These are phyloP conservation scores for Saccharomycopsis hybrid DNA, from an alignment of 1,139 yeast species.

Conservation along the genomic window DNA sequence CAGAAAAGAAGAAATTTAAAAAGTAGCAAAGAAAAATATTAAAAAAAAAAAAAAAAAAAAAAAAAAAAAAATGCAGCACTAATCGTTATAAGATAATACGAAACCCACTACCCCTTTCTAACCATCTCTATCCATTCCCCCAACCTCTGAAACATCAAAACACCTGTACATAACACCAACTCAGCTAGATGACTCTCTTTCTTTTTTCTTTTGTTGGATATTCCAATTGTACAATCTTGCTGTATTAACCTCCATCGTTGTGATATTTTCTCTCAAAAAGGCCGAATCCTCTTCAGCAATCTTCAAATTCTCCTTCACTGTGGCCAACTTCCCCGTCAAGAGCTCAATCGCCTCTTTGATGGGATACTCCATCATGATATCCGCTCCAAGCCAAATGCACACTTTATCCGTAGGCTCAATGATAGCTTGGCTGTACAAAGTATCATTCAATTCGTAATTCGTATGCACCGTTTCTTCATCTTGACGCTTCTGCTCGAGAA, in stretches of 20 bases:
- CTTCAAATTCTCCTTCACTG: conserved; percentile 53
- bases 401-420: conserved; percentile 60
- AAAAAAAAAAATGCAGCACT: too few relatives aligned
- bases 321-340: conserved; percentile 53
- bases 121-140: too few relatives aligned
- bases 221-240: conserved; percentile 97
- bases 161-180: too few relatives aligned
- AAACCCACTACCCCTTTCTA: too few relatives aligned
- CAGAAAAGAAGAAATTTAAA: too few relatives aligned
- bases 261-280: conserved; percentile 83
- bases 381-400: conserved; percentile 93
- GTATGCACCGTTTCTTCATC: conserved; percentile 47
- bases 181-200: too few relatives aligned
- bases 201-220: conserved; percentile 63
- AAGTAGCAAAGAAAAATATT: too few relatives aligned
- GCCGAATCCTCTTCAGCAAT: conserved; percentile 79
- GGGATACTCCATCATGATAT: conserved; percentile 94
- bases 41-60: too few relatives aligned
- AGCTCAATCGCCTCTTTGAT: conserved; percentile 77
- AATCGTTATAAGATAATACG: too few relatives aligned
- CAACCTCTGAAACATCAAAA: too few relatives aligned
- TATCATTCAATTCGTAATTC: conserved; percentile 87
- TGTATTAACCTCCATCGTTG: conserved; percentile 96
- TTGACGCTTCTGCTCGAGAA: conserved; percentile 45
- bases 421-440: conserved; percentile 78